These are phyloP conservation scores for Cylindrodendrum hubeiense DNA, from an alignment of 2,329 filamentous ascomycete species.

Conservation along the genomic window DNA sequence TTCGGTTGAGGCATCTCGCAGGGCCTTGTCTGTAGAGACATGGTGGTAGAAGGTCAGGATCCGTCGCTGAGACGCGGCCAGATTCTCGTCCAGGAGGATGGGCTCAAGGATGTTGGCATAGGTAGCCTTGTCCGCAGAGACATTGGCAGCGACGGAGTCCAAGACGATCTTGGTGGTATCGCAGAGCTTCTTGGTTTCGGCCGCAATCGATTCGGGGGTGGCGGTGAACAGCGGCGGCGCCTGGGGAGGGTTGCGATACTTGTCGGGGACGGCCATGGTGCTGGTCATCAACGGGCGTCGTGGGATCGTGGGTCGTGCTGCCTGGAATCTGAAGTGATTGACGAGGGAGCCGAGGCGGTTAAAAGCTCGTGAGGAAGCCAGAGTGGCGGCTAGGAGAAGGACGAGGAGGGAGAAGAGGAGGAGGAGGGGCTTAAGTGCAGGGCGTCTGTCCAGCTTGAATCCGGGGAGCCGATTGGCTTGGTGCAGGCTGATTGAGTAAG, in stretches of 20 bases:
- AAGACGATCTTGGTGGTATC: slow-evolving; percentile 72
- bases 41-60: slow-evolving; percentile 87
- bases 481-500: slow-evolving; percentile 6
- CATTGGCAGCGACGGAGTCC: slow-evolving; percentile 75
- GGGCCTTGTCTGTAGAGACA: slow-evolving; percentile 75
- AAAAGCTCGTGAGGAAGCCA: slow-evolving; percentile 74
- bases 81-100: slow-evolving; percentile 80
- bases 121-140: slow-evolving; percentile 64
- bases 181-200: slow-evolving; percentile 75
- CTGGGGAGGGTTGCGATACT: slow-evolving; percentile 82
- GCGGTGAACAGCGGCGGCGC: slow-evolving; percentile 82
- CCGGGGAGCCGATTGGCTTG: slow-evolving; percentile 40
- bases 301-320: slow-evolving; percentile 44
- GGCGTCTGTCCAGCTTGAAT: slow-evolving; percentile 46
- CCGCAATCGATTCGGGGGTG: slow-evolving; percentile 76
- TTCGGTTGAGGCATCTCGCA: slow-evolving; percentile 82
- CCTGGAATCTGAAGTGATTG: slow-evolving; percentile 63
- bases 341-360: slow-evolving; percentile 70
- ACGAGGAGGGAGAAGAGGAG: slow-evolving; percentile 64
- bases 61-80: slow-evolving; percentile 67
- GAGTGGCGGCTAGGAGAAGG: slow-evolving; percentile 71
- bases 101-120: slow-evolving; percentile 71
- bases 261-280: slow-evolving; percentile 72
- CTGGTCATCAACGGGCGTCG: slow-evolving; percentile 59
- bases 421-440: slow-evolving; percentile 44